A percentile compares a stretch with the other conserved stretches of the same genome.
Conservation (phyloP, 2,329 filamentous ascomycete species). For the Didymella sp. region DNA sequence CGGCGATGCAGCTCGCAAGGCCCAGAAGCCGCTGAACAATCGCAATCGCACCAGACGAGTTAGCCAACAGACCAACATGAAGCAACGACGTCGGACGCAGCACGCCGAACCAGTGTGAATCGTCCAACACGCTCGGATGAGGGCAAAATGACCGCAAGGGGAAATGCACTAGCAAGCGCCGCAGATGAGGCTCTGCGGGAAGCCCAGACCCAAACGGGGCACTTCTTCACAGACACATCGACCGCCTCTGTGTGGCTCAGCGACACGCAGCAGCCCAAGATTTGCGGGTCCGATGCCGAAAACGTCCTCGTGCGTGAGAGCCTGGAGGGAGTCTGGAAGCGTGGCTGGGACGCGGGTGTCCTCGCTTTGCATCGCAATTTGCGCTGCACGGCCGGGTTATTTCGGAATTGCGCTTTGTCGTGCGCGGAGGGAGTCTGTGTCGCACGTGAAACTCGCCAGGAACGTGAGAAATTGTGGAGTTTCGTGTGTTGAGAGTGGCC, state of each 20-base stretch:
- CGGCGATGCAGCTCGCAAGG: not conserved
- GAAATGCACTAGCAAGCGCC: conserved; percentile 21
- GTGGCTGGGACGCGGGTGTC: conserved; percentile 15
- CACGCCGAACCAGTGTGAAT: conserved; percentile 7
- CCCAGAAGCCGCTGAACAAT: not conserved
- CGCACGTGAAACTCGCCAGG: conserved; percentile 13
- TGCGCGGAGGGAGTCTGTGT: conserved; percentile 12
- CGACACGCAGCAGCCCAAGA: conserved; percentile 8
- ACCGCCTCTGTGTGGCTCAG: conserved; percentile 14
- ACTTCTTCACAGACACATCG: not conserved
- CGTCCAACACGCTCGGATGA: not conserved
- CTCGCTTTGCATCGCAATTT: conserved; percentile 15
- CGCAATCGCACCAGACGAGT: not conserved
- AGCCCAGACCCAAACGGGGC: conserved; percentile 16
- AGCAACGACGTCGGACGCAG: conserved; percentile 4
- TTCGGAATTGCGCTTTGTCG: conserved; percentile 12
- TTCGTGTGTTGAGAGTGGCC: conserved; percentile 15
- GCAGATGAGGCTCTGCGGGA: conserved; percentile 25
- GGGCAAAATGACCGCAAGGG: not conserved
- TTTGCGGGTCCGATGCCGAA: conserved; percentile 9
- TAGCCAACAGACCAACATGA: not conserved
- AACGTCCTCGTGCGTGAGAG: conserved; percentile 3
- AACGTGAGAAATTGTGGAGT: conserved; percentile 8
- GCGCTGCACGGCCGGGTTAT: conserved; percentile 11
- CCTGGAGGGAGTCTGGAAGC: conserved; percentile 16